Evolutionary conservation across 495 filamentous ascomycete genomes (phyloP).

Genomic region (Rostrohypoxylon terebratum): DNA sequence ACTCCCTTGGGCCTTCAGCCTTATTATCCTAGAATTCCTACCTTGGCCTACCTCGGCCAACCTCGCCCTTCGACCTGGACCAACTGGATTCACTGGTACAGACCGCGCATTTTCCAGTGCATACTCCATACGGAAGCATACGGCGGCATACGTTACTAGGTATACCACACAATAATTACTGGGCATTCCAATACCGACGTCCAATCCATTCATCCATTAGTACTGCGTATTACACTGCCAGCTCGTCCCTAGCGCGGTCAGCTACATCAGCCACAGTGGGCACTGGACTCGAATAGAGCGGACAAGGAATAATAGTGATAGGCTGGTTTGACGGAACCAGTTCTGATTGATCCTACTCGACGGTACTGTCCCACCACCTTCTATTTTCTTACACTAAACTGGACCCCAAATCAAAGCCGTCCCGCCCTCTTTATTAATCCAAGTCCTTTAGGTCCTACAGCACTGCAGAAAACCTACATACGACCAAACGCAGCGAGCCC

Average conservation of each 20-base stretch:
- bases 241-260: conserved; percentile 28
- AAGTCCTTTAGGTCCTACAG: conserved; percentile 35
- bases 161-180: too few species aligned
- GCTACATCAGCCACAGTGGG: conserved; percentile 46
- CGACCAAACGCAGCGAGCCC: not conserved
- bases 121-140: not conserved
- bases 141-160: not conserved
- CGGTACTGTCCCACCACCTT: conserved; percentile 29
- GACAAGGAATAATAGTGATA: conserved; percentile 36
- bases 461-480: conserved; percentile 22
- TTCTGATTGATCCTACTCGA: conserved; percentile 36
- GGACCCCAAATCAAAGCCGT: conserved; percentile 33
- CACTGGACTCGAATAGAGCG: conserved; percentile 37
- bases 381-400: conserved; percentile 41
- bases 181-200: too few species aligned
- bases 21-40: conserved; percentile 34
- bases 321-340: conserved; percentile 16
- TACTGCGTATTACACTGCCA: conserved; percentile 1
- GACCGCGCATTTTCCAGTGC: not conserved
- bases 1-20: conserved; percentile 40
- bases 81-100: conserved; percentile 7
- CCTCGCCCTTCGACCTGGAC: not conserved
- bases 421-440: conserved; percentile 43
- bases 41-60: not conserved
- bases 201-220: too few species aligned